Evolutionary conservation across 306 rosid genomes (phyloP).

Genomic region (Vigna reflexopilosa): DNA sequence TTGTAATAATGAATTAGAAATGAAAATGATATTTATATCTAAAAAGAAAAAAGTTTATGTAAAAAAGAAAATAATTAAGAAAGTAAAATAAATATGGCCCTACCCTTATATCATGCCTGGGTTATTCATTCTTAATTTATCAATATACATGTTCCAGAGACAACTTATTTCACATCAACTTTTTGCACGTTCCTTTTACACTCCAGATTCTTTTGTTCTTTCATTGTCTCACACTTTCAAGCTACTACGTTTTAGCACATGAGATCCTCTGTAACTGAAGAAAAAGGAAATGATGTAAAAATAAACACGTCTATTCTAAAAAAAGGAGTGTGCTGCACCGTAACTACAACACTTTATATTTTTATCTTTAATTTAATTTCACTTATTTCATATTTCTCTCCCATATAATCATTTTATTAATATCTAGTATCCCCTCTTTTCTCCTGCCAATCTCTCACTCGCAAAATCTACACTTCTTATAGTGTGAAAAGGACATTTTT

Average conservation of each 20-base stretch:
- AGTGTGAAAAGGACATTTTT: background rate
- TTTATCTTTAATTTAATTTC: background rate
- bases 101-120: background rate
- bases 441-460: too few species aligned
- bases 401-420: background rate
- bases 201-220: background rate
- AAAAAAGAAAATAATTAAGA: too few species aligned
- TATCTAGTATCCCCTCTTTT: background rate
- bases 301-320: background rate
- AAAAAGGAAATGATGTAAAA: background rate
- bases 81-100: too few species aligned
- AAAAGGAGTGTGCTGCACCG: background rate
- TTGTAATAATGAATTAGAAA: too few species aligned
- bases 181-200: conserved; percentile 3
- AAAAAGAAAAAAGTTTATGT: too few species aligned
- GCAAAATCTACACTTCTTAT: background rate
- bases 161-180: background rate
- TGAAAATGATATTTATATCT: too few species aligned
- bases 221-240: background rate
- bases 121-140: background rate
- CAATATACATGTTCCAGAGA: background rate
- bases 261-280: background rate
- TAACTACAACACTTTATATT: background rate
- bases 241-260: background rate
- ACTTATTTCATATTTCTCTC: background rate